Percentiles rank a stretch among this genome's conserved stretches.
phyloP scores from a whole-genome alignment of 208 protist species.

The Leishmania tropica region DNA sequence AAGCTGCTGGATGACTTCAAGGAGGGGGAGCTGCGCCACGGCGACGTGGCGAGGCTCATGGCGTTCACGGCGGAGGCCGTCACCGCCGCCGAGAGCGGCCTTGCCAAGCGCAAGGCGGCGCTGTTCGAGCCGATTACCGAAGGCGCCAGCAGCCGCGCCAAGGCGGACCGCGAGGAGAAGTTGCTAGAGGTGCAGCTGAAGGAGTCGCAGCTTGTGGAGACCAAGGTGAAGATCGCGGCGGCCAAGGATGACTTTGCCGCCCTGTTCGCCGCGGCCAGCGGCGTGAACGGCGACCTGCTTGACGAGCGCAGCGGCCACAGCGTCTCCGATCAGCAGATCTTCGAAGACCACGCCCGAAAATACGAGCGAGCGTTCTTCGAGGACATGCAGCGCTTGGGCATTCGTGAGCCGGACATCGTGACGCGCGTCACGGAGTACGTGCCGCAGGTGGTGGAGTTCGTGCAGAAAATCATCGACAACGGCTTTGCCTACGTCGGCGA shows the following conservation, averaged over 20 bases:
- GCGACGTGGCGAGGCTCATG: conserved; percentile 44
- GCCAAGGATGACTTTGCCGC: conserved; percentile 47
- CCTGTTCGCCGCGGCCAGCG: conserved; percentile 62
- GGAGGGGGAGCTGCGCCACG: conserved; percentile 25
- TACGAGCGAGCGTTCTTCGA: conserved; percentile 95
- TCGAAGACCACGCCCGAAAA: conserved; percentile 79
- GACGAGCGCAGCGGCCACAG: conserved; percentile 69
- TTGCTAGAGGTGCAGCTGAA: conserved; percentile 77
- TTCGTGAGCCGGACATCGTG: conserved; percentile 92
- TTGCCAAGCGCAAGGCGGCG: conserved; percentile 40
- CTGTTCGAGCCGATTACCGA: conserved; percentile 56
- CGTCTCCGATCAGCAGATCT: conserved; percentile 87
- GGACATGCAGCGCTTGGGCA: conserved; percentile 91
- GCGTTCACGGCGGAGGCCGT: conserved; percentile 59
- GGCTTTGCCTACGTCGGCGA: conserved; percentile 95
- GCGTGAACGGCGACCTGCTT: conserved; percentile 81
- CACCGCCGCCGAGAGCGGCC: conserved; percentile 29
- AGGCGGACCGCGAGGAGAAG: conserved; percentile 81
- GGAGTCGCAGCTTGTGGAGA: conserved; percentile 60
- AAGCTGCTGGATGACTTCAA: conserved; percentile 85
- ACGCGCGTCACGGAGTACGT: conserved; percentile 98
- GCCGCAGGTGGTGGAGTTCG: conserved; percentile 94
- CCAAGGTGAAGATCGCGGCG: conserved; percentile 55
- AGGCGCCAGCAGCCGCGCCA: conserved; percentile 46
- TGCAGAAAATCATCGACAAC: conserved; percentile 96